Conservation (phyloP, 768 basidiomycete species). For the Xerocomus brunneocitrinus region DNA sequence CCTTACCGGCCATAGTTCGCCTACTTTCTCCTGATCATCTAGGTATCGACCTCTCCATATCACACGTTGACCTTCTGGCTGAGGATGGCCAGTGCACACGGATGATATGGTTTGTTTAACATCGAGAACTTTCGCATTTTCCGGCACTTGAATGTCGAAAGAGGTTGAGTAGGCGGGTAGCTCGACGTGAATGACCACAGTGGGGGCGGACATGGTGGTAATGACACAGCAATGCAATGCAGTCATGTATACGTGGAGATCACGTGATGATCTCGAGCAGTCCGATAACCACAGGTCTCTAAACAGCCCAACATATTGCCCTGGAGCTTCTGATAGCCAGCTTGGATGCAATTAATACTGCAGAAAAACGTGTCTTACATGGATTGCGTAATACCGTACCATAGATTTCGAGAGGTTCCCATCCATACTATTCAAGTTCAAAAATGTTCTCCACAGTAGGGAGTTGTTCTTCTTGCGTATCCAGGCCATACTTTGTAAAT, state of each 20-base stretch:
- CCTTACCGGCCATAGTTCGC: slow-evolving; percentile 67
- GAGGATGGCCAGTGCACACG: slow-evolving; percentile 60
- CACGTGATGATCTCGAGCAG: slow-evolving; percentile 16
- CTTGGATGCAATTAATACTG: too few species aligned
- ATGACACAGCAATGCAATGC: background rate
- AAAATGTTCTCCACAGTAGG: too few species aligned
- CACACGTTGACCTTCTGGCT: slow-evolving; percentile 66
- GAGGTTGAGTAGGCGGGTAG: slow-evolving; percentile 72
- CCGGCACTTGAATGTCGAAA: slow-evolving; percentile 50
- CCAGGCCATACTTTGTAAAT: too few species aligned
- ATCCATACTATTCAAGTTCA: too few species aligned
- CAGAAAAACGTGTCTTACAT: too few species aligned
- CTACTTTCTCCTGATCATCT: slow-evolving; percentile 58
- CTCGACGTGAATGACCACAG: slow-evolving; percentile 54
- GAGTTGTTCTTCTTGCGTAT: too few species aligned
- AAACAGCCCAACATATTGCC: too few species aligned
- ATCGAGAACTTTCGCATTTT: slow-evolving; percentile 49
- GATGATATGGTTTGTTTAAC: slow-evolving; percentile 63
- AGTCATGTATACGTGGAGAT: slow-evolving; percentile 27
- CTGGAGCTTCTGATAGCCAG: too few species aligned
- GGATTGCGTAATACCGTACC: too few species aligned
- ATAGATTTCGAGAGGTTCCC: too few species aligned
- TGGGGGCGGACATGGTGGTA: slow-evolving; percentile 25
- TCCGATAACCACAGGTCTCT: too few species aligned
- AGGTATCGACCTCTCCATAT: slow-evolving; percentile 72